phyloP scores from a whole-genome alignment of 2,329 filamentous ascomycete genomes.

The Verticillium dahliae region DNA sequence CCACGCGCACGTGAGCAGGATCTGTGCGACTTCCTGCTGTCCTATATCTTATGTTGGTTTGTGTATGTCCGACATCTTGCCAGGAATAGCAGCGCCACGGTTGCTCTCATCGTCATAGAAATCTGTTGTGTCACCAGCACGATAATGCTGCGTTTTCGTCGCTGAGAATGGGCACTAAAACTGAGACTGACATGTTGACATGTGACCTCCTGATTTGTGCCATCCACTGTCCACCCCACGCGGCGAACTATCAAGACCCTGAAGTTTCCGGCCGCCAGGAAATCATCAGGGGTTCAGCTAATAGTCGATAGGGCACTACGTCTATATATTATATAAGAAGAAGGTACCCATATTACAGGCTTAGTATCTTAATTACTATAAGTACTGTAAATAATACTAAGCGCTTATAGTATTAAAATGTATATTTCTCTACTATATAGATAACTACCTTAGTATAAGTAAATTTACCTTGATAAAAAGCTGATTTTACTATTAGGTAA shows the following conservation, averaged over 20 bases:
- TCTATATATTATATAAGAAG: too few species aligned
- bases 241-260: not conserved
- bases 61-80: not conserved
- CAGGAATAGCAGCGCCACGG: not conserved
- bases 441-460: not conserved
- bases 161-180: not conserved
- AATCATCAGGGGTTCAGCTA: too few species aligned
- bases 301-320: too few species aligned
- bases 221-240: not conserved
- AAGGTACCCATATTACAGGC: too few species aligned
- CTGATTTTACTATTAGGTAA: too few species aligned
- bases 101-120: not conserved
- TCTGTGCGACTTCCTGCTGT: not conserved
- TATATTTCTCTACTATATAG: too few species aligned
- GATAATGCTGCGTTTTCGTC: constrained; percentile 3
- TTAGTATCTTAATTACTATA: too few species aligned
- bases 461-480: not conserved
- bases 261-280: too few species aligned
- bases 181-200: not conserved
- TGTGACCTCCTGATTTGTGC: not conserved
- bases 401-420: too few species aligned
- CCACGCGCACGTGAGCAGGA: not conserved
- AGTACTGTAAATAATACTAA: too few species aligned
- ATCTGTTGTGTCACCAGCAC: not conserved
- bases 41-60: not conserved